Percentiles rank a stretch among this genome's conserved stretches.
phyloP scores from a whole-genome alignment of 768 basidiomycete species.

The Phlebiopsis flavidoalba region DNA sequence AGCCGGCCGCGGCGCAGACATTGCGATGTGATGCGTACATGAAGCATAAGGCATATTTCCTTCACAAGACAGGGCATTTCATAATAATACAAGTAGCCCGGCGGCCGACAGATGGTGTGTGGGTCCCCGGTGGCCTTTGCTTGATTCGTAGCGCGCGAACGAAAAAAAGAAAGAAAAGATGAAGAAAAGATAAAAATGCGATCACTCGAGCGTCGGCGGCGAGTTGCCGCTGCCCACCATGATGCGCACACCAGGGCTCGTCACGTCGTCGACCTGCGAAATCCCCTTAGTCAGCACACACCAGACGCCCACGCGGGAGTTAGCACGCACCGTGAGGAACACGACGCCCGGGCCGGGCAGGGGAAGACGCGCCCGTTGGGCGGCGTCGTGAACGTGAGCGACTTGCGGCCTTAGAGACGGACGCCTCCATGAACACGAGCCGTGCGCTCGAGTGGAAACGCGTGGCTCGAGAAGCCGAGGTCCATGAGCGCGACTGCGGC shows the following conservation, averaged over 20 bases:
- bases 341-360: conserved; percentile 26
- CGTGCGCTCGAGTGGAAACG: conserved; percentile 32
- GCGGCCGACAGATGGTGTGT: neutral
- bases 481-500: conserved; percentile 30
- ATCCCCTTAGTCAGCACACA: neutral
- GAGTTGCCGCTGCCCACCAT: conserved; percentile 21
- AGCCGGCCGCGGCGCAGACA: neutral
- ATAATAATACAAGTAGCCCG: neutral
- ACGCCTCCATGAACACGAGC: conserved; percentile 29
- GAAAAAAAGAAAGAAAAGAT: neutral
- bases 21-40: neutral
- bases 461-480: conserved; percentile 31
- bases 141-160: neutral
- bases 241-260: conserved; percentile 17
- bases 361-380: conserved; percentile 32
- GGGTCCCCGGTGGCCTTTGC: neutral
- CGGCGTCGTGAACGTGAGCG: conserved; percentile 29
- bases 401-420: conserved; percentile 22
- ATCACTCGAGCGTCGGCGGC: conserved; percentile 12
- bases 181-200: neutral
- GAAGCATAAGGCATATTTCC: neutral
- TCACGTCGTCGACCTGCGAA: conserved; percentile 15
- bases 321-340: conserved; percentile 21
- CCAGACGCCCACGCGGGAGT: neutral
- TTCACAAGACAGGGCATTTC: neutral